Percentiles rank a stretch among this genome's conserved stretches.
These are phyloP conservation scores for Hypoxylon lienhwacheense DNA, from an alignment of 495 filamentous ascomycete genomes.

Conservation along the genomic window DNA sequence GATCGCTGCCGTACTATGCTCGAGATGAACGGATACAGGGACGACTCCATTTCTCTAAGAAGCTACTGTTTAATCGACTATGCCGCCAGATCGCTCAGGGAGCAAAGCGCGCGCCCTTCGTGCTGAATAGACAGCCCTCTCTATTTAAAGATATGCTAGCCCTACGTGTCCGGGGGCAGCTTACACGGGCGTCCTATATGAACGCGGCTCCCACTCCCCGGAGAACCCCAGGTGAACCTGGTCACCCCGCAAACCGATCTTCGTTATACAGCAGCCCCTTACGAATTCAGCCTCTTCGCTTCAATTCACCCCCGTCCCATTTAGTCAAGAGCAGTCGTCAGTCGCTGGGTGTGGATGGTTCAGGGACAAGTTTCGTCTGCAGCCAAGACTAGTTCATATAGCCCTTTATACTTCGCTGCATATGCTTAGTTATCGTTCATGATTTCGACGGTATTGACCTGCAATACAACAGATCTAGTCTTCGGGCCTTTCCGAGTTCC, in stretches of 20 bases:
- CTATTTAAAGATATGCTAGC: constrained; percentile 26
- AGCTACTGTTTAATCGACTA: background rate
- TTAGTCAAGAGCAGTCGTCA: constrained; percentile 17
- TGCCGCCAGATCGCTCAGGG: constrained; percentile 1
- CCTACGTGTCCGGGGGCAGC: constrained; percentile 9
- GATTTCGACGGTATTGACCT: constrained; percentile 25
- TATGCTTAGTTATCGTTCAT: constrained; percentile 1
- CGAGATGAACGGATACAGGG: constrained; percentile 22
- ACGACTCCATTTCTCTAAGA: constrained; percentile 26
- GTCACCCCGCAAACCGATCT: background rate
- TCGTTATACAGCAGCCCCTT: constrained; percentile 3
- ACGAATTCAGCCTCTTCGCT: constrained; percentile 34
- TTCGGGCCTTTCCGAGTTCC: constrained; percentile 10
- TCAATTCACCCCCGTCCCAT: constrained; percentile 19
- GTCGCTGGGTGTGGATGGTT: constrained; percentile 2
- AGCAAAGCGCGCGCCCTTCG: constrained; percentile 1
- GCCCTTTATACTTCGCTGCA: constrained; percentile 1
- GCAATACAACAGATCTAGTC: constrained; percentile 4
- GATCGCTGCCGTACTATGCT: constrained; percentile 16
- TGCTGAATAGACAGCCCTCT: constrained; percentile 15
- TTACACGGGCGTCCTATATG: no score
- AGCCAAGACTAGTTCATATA: constrained; percentile 29
- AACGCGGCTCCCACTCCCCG: background rate
- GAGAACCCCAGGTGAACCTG: constrained; percentile 1
- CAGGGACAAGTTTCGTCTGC: constrained; percentile 16